A percentile compares a stretch with the other conserved stretches of the same genome.
These are phyloP conservation scores for Lenwebbia sp. DNA, from an alignment of 345 rosid species.

Conservation along the genomic window DNA sequence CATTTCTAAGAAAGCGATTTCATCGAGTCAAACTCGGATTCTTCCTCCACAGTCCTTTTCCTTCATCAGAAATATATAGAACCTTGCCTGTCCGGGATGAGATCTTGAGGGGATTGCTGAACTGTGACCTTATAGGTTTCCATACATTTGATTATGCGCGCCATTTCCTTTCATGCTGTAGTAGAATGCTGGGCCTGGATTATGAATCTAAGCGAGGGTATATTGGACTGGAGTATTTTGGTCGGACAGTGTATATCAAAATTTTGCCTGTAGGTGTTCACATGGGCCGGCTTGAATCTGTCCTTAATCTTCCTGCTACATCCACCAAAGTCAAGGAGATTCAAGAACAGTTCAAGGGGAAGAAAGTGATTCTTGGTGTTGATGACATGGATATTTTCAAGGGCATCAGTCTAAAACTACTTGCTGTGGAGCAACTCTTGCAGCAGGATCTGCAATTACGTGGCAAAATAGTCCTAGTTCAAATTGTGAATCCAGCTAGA, in stretches of 20 bases:
- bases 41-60: slow-evolving; percentile 80
- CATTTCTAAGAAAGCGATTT: slow-evolving; percentile 64
- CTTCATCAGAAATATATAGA: slow-evolving; percentile 72
- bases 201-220: slow-evolving; percentile 82
- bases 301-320: slow-evolving; percentile 50
- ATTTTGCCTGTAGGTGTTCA: slow-evolving; percentile 72
- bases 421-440: slow-evolving; percentile 64
- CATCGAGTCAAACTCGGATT: slow-evolving; percentile 66
- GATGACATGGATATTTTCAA: slow-evolving; percentile 87
- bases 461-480: slow-evolving; percentile 68
- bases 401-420: slow-evolving; percentile 63
- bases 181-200: slow-evolving; percentile 81
- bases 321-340: slow-evolving; percentile 51
- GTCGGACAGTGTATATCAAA: slow-evolving; percentile 64
- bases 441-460: slow-evolving; percentile 36
- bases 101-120: slow-evolving; percentile 52
- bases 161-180: slow-evolving; percentile 73
- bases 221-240: slow-evolving; percentile 78
- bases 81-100: slow-evolving; percentile 68
- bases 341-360: slow-evolving; percentile 44
- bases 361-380: slow-evolving; percentile 57
- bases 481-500: slow-evolving; percentile 74
- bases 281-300: slow-evolving; percentile 65
- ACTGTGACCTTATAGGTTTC: slow-evolving; percentile 73
- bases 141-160: slow-evolving; percentile 80